Percentiles rank a stretch among this genome's conserved stretches.
These are phyloP conservation scores for Triticum timopheevii DNA, from an alignment of 176 grass and related monocot species.

Conservation along the genomic window DNA sequence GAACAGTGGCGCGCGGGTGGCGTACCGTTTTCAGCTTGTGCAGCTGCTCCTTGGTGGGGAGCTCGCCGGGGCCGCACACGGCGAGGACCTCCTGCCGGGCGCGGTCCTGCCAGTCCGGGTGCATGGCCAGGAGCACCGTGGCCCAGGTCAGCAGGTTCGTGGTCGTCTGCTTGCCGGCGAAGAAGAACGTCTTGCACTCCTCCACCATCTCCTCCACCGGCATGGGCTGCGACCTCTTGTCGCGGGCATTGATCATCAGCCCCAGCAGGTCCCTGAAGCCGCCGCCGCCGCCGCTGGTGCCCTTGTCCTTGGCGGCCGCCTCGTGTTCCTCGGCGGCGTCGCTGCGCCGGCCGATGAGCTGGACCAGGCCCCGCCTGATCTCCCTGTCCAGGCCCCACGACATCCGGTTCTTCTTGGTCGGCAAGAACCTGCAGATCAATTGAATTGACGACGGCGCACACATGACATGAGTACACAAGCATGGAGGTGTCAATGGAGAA, in stretches of 20 bases:
- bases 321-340: constrained; percentile 7
- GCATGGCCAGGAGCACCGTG: constrained; percentile 93
- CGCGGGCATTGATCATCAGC: constrained; percentile 69
- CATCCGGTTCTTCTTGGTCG: constrained; percentile 68
- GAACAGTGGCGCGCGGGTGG: constrained; percentile 2
- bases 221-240: constrained; percentile 35
- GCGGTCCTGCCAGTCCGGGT: constrained; percentile 80
- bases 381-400: constrained; percentile 81
- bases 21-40: constrained; percentile 79
- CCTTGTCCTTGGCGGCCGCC: neutral
- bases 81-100: constrained; percentile 62
- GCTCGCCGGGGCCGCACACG: constrained; percentile 66
- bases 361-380: constrained; percentile 54
- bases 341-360: constrained; percentile 59
- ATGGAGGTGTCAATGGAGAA: neutral
- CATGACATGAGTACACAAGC: neutral
- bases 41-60: constrained; percentile 82
- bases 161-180: constrained; percentile 95
- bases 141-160: constrained; percentile 83
- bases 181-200: constrained; percentile 99
- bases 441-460: neutral
- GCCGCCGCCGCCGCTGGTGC: constrained; percentile 4
- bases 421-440: constrained; percentile 49
- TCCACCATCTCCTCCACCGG: constrained; percentile 76
- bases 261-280: constrained; percentile 63